Evolutionary conservation across 2,329 filamentous ascomycete genomes (phyloP), one percentile per base, ranked within the genome.

Genomic region (Neurospora crassa): DNA sequence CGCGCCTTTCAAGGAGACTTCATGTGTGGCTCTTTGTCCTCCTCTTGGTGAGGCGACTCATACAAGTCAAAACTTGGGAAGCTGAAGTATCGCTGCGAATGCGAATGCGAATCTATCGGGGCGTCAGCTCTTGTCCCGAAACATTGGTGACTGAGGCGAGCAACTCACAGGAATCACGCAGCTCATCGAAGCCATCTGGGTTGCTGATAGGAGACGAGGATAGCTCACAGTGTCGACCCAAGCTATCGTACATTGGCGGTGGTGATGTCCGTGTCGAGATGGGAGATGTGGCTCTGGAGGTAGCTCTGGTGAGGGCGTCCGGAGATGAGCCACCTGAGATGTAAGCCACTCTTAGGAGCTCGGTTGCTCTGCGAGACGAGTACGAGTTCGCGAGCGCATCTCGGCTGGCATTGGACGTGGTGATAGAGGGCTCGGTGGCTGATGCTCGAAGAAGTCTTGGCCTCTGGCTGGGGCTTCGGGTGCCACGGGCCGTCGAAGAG

Each of bases 1-100:
- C 47, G 67, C 34, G 10, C 34, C 29, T 40, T 11, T 79, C 76
- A 79, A 63, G 76, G 77, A 37, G 78, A 77, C 74, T 80, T 80
- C 70, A 76, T 72, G 29, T 77, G 76, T 24, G 73, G 68, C 59
- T 83, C 82, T 71, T 83, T 81, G 53, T 81, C 81, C 40, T 83
- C 80, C 42, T 80, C 78, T 68, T 81, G 80, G 73, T 83, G 80
- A 71, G 82, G 83, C 24, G 82, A 82, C 59, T 87, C 86, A 83
- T 89, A 92, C 72, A 88, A 86, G 76, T 92, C 90, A 79, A 92
- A 92, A 79, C 87, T 90, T 18, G 90, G 90, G 78, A 92, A 92
- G 82, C 90, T 92, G 77, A 91, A 89, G 80, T 92, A 92, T 73
- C 88, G 86, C 71, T 83, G 86, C 76, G 81, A 80, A 69, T 79